A percentile compares a stretch with the other conserved stretches of the same genome.
These are phyloP conservation scores for Pythium sukuiense DNA, from an alignment of 352 stramenopile genomes.

Conservation along the genomic window DNA sequence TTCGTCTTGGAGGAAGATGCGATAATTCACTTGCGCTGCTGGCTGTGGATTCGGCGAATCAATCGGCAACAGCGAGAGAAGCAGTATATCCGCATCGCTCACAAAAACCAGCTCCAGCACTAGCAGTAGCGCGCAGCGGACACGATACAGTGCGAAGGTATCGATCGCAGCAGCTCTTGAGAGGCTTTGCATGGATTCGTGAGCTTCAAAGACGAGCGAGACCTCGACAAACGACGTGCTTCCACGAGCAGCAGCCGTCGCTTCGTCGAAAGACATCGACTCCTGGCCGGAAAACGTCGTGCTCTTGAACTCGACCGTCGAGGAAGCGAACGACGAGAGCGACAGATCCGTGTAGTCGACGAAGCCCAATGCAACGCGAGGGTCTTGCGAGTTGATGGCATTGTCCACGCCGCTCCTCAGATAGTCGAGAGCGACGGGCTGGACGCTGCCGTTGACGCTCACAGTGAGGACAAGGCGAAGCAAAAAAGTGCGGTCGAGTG, in stretches of 20 bases:
- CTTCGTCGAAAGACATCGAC: neutral
- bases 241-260: neutral
- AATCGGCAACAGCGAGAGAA: neutral
- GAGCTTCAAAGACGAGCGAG: slow-evolving; percentile 12
- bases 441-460: neutral
- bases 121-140: slow-evolving; percentile 27
- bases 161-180: neutral
- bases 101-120: slow-evolving; percentile 26
- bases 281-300: neutral
- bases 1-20: slow-evolving; percentile 20
- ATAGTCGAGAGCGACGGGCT: neutral
- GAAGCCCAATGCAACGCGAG: slow-evolving; percentile 9
- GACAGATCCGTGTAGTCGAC: slow-evolving; percentile 8
- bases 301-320: neutral
- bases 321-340: neutral
- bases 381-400: slow-evolving; percentile 2
- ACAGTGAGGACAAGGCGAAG: slow-evolving; percentile 3
- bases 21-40: slow-evolving; percentile 12
- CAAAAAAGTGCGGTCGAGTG: slow-evolving; percentile 10
- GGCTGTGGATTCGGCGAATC: neutral
- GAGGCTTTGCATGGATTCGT: neutral
- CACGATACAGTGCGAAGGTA: slow-evolving; percentile 14
- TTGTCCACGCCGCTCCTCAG: neutral
- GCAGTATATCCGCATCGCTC: slow-evolving; percentile 5
- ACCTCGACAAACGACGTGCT: slow-evolving; percentile 20